Conservation (phyloP, 164 flowering plant genomes). For the Umbellularia californica region DNA sequence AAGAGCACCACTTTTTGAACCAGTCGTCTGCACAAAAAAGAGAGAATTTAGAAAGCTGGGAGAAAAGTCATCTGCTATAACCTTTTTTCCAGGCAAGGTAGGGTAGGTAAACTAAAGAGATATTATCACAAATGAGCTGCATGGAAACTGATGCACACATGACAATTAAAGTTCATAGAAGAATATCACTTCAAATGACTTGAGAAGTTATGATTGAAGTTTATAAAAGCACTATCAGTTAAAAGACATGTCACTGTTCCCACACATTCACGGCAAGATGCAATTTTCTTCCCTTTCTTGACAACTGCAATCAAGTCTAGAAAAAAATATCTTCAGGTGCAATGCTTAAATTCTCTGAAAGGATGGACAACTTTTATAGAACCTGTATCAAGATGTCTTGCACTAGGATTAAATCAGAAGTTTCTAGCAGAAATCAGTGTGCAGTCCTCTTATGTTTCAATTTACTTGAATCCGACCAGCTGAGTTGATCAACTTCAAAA, state of each 20-base stretch:
- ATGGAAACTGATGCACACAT: not conserved
- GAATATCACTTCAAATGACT: too few relatives aligned
- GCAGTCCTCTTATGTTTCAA: too few relatives aligned
- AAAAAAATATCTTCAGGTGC: not conserved
- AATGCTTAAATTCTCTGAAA: too few relatives aligned
- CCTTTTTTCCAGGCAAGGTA: too few relatives aligned
- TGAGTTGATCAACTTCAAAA: too few relatives aligned
- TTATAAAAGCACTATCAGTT: too few relatives aligned
- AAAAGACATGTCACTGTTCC: not conserved
- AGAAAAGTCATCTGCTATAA: not conserved
- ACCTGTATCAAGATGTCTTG: not conserved
- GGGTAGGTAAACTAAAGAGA: not conserved
- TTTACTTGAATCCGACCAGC: too few relatives aligned
- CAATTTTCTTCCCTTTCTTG: not conserved
- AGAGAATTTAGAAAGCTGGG: not conserved
- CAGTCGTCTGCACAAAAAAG: slow-evolving; percentile 65
- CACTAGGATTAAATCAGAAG: too few relatives aligned
- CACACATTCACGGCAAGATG: not conserved
- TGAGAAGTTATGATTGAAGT: too few relatives aligned
- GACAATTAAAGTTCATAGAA: not conserved
- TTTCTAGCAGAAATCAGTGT: too few relatives aligned
- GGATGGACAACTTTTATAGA: not conserved
- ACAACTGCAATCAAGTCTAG: not conserved
- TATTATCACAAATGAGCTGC: not conserved
- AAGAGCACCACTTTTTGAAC: slow-evolving; percentile 78